These are phyloP conservation scores for Trypanosoma melophagium DNA, from an alignment of 208 protist genomes.

Conservation along the genomic window DNA sequence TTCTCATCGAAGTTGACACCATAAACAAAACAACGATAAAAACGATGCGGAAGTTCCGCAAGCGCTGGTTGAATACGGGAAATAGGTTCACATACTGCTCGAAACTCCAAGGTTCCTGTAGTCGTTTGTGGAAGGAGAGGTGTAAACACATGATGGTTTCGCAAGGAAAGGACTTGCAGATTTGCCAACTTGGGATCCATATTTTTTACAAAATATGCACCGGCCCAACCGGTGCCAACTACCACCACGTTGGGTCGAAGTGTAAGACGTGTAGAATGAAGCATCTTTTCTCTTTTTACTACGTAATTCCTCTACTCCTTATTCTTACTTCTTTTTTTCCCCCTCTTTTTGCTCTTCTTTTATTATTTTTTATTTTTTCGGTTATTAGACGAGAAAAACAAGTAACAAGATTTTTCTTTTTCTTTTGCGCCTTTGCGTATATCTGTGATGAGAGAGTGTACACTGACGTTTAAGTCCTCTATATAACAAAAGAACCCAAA, in stretches of 20 bases:
- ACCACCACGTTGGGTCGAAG: conserved; percentile 84
- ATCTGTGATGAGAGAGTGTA: no score
- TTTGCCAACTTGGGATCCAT: conserved; percentile 81
- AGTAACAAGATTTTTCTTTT: background rate
- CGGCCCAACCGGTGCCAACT: conserved; percentile 91
- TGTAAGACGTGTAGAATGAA: conserved; percentile 32
- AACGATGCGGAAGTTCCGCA: conserved; percentile 73
- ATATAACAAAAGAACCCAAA: no score
- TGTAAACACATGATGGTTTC: conserved; percentile 96
- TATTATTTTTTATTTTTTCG: background rate
- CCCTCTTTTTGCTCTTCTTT: background rate
- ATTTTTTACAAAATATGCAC: conserved; percentile 72
- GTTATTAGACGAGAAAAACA: no score
- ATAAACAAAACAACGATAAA: conserved; percentile 76
- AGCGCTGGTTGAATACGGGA: conserved; percentile 79
- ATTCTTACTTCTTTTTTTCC: background rate
- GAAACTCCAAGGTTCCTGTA: conserved; percentile 91
- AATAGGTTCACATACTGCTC: conserved; percentile 89
- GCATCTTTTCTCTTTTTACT: conserved; percentile 15
- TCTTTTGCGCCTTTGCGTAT: no score
- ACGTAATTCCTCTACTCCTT: background rate
- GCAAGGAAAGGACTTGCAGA: conserved; percentile 82
- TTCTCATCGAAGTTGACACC: conserved; percentile 79
- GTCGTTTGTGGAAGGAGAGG: conserved; percentile 91
- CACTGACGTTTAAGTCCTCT: no score